Conservation (phyloP, 73 alveolate species). For the Paramecium caudatum region DNA sequence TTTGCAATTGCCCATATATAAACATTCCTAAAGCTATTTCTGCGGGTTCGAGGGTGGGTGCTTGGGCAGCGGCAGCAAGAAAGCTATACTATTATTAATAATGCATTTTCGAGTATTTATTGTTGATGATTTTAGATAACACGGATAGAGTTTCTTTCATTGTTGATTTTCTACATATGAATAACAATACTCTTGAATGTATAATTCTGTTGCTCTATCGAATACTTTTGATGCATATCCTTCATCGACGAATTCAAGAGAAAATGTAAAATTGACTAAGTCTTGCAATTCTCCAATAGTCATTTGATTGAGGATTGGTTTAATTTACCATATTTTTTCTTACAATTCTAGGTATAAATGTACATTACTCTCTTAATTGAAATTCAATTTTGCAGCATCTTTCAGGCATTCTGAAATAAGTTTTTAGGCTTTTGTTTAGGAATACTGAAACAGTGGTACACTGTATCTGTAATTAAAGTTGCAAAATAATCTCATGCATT, state of each 20-base stretch:
- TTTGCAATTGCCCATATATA: not conserved
- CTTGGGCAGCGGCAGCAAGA: slow-evolving; percentile 12
- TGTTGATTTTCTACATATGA: not conserved
- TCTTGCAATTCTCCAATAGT: too few species aligned
- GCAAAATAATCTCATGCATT: not conserved
- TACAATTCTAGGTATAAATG: not conserved
- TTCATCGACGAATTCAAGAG: not conserved
- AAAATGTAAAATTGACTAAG: too few species aligned
- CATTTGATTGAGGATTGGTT: too few species aligned
- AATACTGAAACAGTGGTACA: not conserved
- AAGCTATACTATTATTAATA: not conserved
- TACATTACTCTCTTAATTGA: too few species aligned
- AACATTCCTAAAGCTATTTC: not conserved
- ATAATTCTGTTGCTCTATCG: slow-evolving; percentile 49
- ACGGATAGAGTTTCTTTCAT: not conserved
- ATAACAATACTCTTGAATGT: not conserved
- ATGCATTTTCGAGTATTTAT: not conserved
- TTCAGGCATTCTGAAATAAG: too few species aligned
- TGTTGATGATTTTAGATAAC: not conserved
- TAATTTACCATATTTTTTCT: not conserved
- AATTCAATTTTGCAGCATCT: too few species aligned
- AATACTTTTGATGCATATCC: slow-evolving; percentile 18
- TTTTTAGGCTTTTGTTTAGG: too few species aligned
- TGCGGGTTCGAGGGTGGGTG: not conserved
- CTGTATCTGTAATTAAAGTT: not conserved